Base-by-base conservation (phyloP, 805 yeast species). In the Starmerella davenportii region DNA sequence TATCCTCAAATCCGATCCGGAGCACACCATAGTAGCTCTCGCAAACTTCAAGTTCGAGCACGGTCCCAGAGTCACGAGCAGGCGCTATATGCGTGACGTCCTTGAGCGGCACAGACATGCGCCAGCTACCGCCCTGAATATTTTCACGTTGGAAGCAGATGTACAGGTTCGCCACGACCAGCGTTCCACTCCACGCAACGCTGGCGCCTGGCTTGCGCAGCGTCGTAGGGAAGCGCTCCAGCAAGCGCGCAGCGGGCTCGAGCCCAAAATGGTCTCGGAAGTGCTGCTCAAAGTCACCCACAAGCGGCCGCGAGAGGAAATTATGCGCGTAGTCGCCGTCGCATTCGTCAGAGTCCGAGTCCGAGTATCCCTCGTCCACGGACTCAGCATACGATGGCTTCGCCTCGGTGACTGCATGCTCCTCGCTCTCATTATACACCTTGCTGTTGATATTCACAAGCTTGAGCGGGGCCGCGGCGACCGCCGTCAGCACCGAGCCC, bases 101-200 rank as follows among this genome's bases (percentile, higher is more conserved):
- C 4, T 52, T 51, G 30, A 79, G 59, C 0, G 96, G 96, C 7
- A 87, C 57, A 5, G 84, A 70, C 93, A 87, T 80, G 41, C 70
- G 70, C 1, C 93, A 38, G 13, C 28, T 28, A 4, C 70, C 68
- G 0, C 78, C 65, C 0, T 92, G 90, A 0, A 92, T 92, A 3
- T 81, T 51, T 28, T 81, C 61, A 28, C 93, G 76, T 43, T 90
- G 63, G 58, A 79, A 87, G 45, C 93, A 85, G n/a, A 87, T 53
- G 40, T 68, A 70, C 23, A 64, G 65, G 16, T 67, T 61, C 0
- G 93, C 80, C 11, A 87, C 49, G 54, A 82, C 82, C 2, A 85
- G 51, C 49, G 80, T 79, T 1, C 96, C 96, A 8, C 29, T 17
- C 47, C 45, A 42, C 13, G 37, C 15, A 4, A 38, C 14, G 9